These are phyloP conservation scores for Polychytrium aggregatum DNA, from an alignment of 192 early-diverging fungal species.

Conservation along the genomic window DNA sequence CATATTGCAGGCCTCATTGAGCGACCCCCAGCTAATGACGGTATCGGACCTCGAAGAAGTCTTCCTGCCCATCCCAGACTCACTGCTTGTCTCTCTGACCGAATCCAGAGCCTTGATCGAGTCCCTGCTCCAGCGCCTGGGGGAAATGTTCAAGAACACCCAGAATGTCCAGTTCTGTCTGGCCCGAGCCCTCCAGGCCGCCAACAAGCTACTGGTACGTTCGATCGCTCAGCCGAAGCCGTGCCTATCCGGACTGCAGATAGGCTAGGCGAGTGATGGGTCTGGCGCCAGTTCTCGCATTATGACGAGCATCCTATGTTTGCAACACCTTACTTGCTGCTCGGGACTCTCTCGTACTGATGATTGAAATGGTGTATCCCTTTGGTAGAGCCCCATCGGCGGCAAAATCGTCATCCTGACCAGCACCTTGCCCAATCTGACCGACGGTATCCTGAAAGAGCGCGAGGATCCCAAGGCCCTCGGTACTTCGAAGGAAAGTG, in stretches of 20 bases:
- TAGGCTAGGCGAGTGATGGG: too few relatives aligned
- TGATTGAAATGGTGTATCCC: too few relatives aligned
- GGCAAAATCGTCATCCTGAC: constrained; percentile 85
- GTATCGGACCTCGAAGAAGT: constrained; percentile 85
- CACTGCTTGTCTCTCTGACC: constrained; percentile 77
- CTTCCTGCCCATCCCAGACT: constrained; percentile 78
- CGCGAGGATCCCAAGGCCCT: constrained; percentile 79
- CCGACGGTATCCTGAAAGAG: constrained; percentile 67
- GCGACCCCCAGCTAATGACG: constrained; percentile 91
- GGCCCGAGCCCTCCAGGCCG: constrained; percentile 73
- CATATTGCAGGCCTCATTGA: constrained; percentile 21
- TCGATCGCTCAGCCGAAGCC: too few relatives aligned
- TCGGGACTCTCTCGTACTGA: too few relatives aligned
- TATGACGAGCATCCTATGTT: too few relatives aligned
- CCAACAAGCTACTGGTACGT: constrained; percentile 65
- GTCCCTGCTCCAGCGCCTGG: constrained; percentile 55
- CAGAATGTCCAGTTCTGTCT: constrained; percentile 66
- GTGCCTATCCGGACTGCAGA: too few relatives aligned
- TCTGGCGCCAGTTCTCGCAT: too few relatives aligned
- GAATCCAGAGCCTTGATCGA: constrained; percentile 71
- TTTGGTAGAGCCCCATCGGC: constrained; percentile 54
- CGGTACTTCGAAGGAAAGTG: constrained; percentile 82
- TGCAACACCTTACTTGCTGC: too few relatives aligned
- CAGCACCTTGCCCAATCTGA: constrained; percentile 68
- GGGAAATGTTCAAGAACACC: constrained; percentile 78